These are phyloP conservation scores for Puccinia triticina DNA, from an alignment of 1,284 basidiomycete genomes.

Conservation along the genomic window DNA sequence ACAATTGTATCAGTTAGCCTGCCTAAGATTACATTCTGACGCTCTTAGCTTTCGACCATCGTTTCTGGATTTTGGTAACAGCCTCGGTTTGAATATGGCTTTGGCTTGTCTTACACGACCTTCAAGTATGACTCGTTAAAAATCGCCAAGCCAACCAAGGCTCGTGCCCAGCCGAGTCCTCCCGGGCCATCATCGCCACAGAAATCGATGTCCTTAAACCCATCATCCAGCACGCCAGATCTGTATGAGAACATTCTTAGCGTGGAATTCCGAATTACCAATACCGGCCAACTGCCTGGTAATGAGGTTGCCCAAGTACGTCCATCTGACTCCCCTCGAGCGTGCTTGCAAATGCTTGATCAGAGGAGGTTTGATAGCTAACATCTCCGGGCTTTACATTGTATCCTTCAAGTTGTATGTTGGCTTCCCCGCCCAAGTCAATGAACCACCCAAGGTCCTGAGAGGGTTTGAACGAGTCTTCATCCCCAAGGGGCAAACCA, in stretches of 20 bases:
- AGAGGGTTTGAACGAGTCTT: constrained; percentile 56
- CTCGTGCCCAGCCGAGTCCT: neutral
- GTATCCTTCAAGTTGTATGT: constrained; percentile 24
- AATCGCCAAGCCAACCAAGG: neutral
- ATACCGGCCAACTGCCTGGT: constrained; percentile 21
- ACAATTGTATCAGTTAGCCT: neutral
- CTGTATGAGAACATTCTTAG: neutral
- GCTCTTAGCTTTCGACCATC: neutral
- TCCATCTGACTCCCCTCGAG: neutral
- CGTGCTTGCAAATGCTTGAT: neutral
- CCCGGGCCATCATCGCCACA: neutral
- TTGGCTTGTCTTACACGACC: constrained; percentile 50
- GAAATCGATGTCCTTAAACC: neutral
- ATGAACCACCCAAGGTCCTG: constrained; percentile 54
- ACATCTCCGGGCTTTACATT: neutral
- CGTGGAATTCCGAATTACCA: constrained; percentile 35
- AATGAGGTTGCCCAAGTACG: constrained; percentile 45
- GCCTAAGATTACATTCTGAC: neutral
- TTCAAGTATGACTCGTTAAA: constrained; percentile 39
- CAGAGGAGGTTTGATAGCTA: neutral
- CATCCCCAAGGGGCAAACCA: constrained; percentile 53
- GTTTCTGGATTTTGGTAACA: neutral
- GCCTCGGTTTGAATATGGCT: constrained; percentile 47
- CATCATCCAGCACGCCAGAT: neutral
- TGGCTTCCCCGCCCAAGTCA: constrained; percentile 28